Percentiles rank a stretch among this genome's conserved stretches.
Conservation (phyloP, 1,284 basidiomycete genomes). For the Ustilago esculenta region DNA sequence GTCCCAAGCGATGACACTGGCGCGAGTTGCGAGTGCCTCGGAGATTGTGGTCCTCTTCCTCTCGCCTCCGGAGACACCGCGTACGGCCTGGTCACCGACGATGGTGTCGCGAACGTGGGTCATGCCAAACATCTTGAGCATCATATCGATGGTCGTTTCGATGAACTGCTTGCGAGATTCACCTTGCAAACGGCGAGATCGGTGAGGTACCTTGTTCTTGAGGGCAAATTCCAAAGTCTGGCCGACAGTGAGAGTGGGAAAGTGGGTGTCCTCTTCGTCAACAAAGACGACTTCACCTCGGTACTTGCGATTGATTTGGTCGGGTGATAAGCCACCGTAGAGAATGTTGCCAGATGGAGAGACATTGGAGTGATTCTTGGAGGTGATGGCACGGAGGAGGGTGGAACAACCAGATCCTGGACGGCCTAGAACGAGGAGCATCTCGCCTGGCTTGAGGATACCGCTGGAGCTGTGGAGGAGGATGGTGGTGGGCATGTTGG, state of each 20-base stretch:
- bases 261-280: constrained; percentile 57
- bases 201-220: constrained; percentile 51
- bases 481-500: constrained; percentile 28
- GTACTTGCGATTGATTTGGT: constrained; percentile 46
- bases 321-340: constrained; percentile 47
- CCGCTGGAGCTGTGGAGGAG: constrained; percentile 46
- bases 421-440: constrained; percentile 61
- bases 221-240: constrained; percentile 58
- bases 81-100: constrained; percentile 56
- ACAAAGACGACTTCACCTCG: constrained; percentile 54
- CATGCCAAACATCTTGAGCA: constrained; percentile 64
- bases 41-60: constrained; percentile 57
- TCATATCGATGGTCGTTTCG: constrained; percentile 49
- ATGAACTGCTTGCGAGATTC: constrained; percentile 48
- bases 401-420: constrained; percentile 59
- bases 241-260: constrained; percentile 56
- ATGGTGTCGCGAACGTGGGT: constrained; percentile 58
- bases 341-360: constrained; percentile 44
- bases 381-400: constrained; percentile 49
- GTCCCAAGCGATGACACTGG: constrained; percentile 53
- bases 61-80: constrained; percentile 59
- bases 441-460: constrained; percentile 55
- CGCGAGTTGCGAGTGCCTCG: constrained; percentile 49
- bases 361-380: constrained; percentile 45
- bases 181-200: constrained; percentile 27